Evolutionary conservation across 2,329 filamentous ascomycete species (phyloP), one percentile per base, ranked within the genome.

Genomic region (Curvularia spicifera): DNA sequence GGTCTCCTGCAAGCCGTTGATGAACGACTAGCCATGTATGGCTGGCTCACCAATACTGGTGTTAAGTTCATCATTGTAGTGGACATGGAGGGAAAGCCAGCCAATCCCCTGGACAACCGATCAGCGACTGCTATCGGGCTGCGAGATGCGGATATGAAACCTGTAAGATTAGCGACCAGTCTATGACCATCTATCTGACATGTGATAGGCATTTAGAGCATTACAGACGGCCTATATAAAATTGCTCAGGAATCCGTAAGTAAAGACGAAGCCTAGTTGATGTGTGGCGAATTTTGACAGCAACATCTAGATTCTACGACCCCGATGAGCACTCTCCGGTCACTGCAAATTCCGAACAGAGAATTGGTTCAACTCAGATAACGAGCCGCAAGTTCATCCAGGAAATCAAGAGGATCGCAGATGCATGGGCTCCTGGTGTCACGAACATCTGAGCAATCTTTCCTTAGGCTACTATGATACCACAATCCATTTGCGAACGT

Each of bases 41-140:
- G 95, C 70, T 97, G 91, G 87, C 86, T 98, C 78, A 97, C 95
- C 56, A 98, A 97, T 78, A 98, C 95, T 26, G 93, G 93, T 40
- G 87, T 97, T 63, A 93, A 94, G 75, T 88, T 99, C 72, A 88
- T 98, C 33, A 89, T 93, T 62, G 87, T 97, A 3, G 89, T 98
- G 29, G 94, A 99, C 79, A 92, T 96, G 85, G 87, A 93, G 66
- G 93, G 93, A 1, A 82, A 89, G 22, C 80, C 84, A 49, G 76
- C 74, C 18, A 75, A 68, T 20, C 64, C 67, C 6, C 56, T 69
- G 12, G 75, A 77, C 59, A 72, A 68, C 65, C 77, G 72, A 53
- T 64, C 62, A 22, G 61, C 71, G 40, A 76, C 81, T 18, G 85
- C 85, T 13, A 80, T 90, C 18, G 92, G 91, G 0, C 77, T 97